These are phyloP conservation scores for Yarrowia deformans DNA, from an alignment of 805 yeast genomes.

Conservation along the genomic window DNA sequence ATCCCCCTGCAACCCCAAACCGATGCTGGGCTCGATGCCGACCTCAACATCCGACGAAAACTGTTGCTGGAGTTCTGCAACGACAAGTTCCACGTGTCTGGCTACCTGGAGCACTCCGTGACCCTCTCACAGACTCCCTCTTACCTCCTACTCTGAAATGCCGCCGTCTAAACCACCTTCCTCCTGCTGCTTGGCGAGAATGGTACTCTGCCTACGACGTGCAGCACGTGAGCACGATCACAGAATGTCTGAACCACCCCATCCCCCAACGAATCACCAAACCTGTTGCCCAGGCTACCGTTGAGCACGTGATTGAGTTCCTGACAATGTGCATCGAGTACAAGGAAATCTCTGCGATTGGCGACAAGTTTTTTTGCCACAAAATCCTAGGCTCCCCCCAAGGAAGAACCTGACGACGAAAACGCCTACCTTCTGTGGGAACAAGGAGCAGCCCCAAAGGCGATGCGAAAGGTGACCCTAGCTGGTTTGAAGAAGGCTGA, in stretches of 20 bases:
- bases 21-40: neutral
- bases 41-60: neutral
- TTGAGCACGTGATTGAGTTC: neutral
- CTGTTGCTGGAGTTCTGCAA: neutral
- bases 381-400: neutral
- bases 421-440: neutral
- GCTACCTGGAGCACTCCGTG: neutral
- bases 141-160: neutral
- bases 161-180: neutral
- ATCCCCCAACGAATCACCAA: neutral
- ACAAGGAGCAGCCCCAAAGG: neutral
- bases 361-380: neutral
- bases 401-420: neutral
- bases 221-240: neutral
- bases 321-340: neutral
- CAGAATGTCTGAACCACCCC: neutral
- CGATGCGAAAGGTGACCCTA: neutral
- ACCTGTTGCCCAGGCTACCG: neutral
- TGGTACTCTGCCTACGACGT: neutral
- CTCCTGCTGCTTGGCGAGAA: neutral
- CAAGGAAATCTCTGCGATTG: neutral
- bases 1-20: neutral
- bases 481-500: neutral
- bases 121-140: neutral
- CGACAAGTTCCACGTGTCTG: neutral